Evolutionary conservation across 2,329 filamentous ascomycete genomes (phyloP).

Genomic region (Eurotiales sp.): DNA sequence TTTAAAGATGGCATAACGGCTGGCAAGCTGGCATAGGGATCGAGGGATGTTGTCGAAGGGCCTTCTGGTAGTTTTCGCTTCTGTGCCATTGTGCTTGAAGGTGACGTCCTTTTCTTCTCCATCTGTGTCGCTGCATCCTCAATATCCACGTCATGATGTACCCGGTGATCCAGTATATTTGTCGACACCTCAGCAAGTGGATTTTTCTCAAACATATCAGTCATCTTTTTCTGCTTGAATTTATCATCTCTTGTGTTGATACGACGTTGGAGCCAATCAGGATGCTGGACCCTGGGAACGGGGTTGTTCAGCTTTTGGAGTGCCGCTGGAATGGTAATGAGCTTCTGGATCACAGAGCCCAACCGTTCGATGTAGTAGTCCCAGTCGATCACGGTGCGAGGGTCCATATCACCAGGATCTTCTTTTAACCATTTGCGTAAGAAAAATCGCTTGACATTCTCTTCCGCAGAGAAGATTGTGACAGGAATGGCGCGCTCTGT

Average conservation of each 20-base stretch:
- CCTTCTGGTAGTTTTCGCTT: slow-evolving; percentile 74
- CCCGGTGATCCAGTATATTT: slow-evolving; percentile 58
- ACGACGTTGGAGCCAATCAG: slow-evolving; percentile 90
- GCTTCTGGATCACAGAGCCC: slow-evolving; percentile 95
- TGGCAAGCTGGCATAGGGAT: slow-evolving; percentile 80
- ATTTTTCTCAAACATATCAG: slow-evolving; percentile 72
- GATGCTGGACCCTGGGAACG: slow-evolving; percentile 87
- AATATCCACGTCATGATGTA: slow-evolving; percentile 60
- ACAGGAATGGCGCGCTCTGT: slow-evolving; percentile 93
- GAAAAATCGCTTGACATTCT: slow-evolving; percentile 81
- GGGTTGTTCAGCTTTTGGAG: slow-evolving; percentile 93
- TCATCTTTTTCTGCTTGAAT: slow-evolving; percentile 98
- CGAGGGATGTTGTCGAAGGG: slow-evolving; percentile 56
- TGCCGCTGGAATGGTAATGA: slow-evolving; percentile 96
- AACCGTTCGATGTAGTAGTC: slow-evolving; percentile 94
- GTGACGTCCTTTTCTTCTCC: slow-evolving; percentile 61
- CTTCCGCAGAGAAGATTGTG: slow-evolving; percentile 93
- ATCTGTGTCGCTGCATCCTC: slow-evolving; percentile 70
- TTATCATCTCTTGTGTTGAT: slow-evolving; percentile 96
- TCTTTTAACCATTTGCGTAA: slow-evolving; percentile 94
- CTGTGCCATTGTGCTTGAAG: slow-evolving; percentile 53
- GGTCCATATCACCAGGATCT: slow-evolving; percentile 86
- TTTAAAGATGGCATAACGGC: slow-evolving; percentile 78
- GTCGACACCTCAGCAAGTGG: slow-evolving; percentile 68
- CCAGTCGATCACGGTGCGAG: slow-evolving; percentile 88